A percentile compares a stretch with the other conserved stretches of the same genome.
phyloP scores from a whole-genome alignment of 2,329 filamentous ascomycete species.

The Diaporthe helianthi region DNA sequence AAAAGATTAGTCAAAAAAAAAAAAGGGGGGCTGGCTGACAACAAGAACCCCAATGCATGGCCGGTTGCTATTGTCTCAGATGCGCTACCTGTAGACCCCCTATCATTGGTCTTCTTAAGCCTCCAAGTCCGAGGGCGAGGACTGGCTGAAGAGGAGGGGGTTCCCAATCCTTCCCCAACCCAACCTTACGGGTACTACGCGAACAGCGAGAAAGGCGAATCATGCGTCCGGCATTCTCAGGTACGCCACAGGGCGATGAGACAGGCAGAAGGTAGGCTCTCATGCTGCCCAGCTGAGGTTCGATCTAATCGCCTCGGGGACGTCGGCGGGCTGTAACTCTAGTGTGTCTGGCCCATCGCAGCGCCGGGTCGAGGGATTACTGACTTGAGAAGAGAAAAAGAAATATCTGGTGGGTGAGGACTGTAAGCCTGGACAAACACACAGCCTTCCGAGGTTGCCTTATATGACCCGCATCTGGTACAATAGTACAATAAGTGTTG shows the following conservation, averaged over 20 bases:
- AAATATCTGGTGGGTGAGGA: not conserved
- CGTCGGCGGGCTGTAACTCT: conserved; percentile 19
- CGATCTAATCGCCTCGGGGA: conserved; percentile 6
- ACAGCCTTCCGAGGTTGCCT: not conserved
- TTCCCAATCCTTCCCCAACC: not conserved
- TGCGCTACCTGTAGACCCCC: conserved; percentile 17
- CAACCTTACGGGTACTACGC: conserved; percentile 26
- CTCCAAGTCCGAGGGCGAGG: conserved; percentile 14
- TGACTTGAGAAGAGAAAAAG: not conserved
- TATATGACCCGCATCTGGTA: not conserved
- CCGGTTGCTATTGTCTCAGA: conserved; percentile 3
- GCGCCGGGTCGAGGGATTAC: conserved; percentile 9
- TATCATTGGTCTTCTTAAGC: conserved; percentile 13
- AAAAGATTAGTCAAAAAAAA: not conserved
- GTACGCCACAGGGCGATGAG: conserved; percentile 28
- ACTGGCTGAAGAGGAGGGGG: conserved; percentile 1
- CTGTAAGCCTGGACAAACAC: not conserved
- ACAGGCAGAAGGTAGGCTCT: conserved; percentile 26
- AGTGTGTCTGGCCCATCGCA: conserved; percentile 10
- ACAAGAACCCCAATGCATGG: not conserved
- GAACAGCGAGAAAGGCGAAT: conserved; percentile 18
- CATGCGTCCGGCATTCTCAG: conserved; percentile 24
- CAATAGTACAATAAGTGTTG: not conserved
- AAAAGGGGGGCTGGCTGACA: not conserved
- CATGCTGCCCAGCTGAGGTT: conserved; percentile 22